Percentiles rank a stretch among this genome's conserved stretches.
phyloP scores from a whole-genome alignment of 345 rosid genomes.

The Acer yangbiense region DNA sequence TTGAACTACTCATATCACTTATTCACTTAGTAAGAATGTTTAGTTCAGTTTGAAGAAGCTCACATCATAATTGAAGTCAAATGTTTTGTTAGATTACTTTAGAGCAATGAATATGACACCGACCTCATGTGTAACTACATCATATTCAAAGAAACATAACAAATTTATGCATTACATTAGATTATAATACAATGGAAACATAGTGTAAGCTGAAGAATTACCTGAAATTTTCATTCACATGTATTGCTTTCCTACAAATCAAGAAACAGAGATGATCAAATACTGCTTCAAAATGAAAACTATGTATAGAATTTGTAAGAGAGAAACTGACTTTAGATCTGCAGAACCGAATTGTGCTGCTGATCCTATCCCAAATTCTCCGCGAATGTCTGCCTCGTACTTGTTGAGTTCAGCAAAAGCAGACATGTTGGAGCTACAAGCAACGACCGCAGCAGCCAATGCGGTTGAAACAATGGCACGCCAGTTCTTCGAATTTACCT shows the following conservation, averaged over 20 bases:
- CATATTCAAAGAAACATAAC: not conserved
- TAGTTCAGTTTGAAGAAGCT: not conserved
- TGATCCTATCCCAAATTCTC: constrained; percentile 91
- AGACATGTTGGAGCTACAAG: constrained; percentile 49
- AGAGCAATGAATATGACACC: not conserved
- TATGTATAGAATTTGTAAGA: not conserved
- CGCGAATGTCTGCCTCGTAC: constrained; percentile 80
- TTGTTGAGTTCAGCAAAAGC: constrained; percentile 85
- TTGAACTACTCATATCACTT: not conserved
- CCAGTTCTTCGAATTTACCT: constrained; percentile 47
- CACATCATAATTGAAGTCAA: not conserved
- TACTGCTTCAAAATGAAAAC: not conserved
- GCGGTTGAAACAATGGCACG: constrained; percentile 59
- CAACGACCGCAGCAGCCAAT: constrained; percentile 60
- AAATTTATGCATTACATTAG: not conserved
- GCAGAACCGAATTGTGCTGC: constrained; percentile 94
- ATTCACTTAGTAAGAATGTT: not conserved
- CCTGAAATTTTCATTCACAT: constrained; percentile 86
- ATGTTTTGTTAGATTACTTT: not conserved
- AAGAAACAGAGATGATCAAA: constrained; percentile 22
- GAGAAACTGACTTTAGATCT: constrained; percentile 58
- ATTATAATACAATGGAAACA: not conserved
- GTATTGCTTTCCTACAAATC: constrained; percentile 76
- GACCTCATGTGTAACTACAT: not conserved
- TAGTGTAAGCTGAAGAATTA: constrained; percentile 11